These are phyloP conservation scores for Hypericum androsaemum DNA, from an alignment of 345 rosid species.

Conservation along the genomic window DNA sequence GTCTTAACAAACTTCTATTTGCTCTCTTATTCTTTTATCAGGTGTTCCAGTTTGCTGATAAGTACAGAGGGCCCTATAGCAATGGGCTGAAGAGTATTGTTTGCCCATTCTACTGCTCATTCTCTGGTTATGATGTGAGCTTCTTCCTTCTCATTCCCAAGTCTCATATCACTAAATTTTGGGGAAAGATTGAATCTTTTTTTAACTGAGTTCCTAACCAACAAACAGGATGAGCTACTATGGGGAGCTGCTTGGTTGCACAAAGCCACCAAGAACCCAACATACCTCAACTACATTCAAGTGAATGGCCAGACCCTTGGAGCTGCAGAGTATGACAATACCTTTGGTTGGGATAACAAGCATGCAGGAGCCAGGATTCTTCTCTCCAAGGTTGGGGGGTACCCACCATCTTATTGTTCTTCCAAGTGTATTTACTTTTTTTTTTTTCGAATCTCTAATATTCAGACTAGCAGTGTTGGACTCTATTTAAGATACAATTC, in stretches of 20 bases:
- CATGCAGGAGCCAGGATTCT: constrained; percentile 1
- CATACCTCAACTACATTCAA: constrained; percentile 1
- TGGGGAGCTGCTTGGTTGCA: constrained; percentile 6
- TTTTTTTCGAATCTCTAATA: too few relatives aligned
- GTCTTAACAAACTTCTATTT: not conserved
- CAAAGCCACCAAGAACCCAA: constrained; percentile 3
- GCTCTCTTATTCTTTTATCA: not conserved
- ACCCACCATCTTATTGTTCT: too few relatives aligned
- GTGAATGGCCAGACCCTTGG: constrained; percentile 4
- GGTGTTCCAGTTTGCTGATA: constrained; percentile 6
- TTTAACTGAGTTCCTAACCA: too few relatives aligned
- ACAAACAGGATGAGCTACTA: not conserved
- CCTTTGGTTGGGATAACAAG: constrained; percentile 1
- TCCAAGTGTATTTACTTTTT: too few relatives aligned
- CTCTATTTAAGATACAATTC: too few relatives aligned
- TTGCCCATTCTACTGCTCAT: constrained; percentile 6
- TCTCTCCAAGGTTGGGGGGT: not conserved
- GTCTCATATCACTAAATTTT: too few relatives aligned
- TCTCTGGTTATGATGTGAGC: not conserved
- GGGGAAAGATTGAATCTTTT: too few relatives aligned
- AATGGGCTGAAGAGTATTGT: constrained; percentile 1
- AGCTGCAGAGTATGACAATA: constrained; percentile 1
- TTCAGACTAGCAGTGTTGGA: too few relatives aligned
- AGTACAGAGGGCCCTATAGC: constrained; percentile 6
- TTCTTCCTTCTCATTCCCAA: not conserved